Evolutionary conservation across 2,329 filamentous ascomycete species (phyloP).

Genomic region (Fusarium sp.): DNA sequence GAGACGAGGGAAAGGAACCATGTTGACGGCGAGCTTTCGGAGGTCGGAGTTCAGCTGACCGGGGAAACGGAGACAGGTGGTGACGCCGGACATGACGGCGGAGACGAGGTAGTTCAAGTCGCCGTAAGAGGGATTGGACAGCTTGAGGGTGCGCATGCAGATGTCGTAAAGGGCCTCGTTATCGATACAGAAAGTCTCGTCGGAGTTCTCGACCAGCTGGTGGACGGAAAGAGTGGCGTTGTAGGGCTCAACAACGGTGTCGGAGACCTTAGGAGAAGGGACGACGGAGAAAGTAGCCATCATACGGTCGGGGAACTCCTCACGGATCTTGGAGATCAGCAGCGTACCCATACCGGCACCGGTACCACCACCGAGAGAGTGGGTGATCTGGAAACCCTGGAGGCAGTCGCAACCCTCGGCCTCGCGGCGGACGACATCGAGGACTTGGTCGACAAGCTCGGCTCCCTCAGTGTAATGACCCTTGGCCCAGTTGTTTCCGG

Average conservation of each 20-base stretch:
- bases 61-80: slow-evolving; percentile 98
- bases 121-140: slow-evolving; percentile 97
- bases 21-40: slow-evolving; percentile 99
- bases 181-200: slow-evolving; percentile 99
- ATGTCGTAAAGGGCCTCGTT: slow-evolving; percentile 99
- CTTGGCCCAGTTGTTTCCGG: slow-evolving; percentile 99
- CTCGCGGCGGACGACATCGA: slow-evolving; percentile 98
- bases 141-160: slow-evolving; percentile 99
- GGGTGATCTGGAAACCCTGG: slow-evolving; percentile 99
- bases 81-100: slow-evolving; percentile 99
- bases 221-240: slow-evolving; percentile 99
- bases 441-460: slow-evolving; percentile 96
- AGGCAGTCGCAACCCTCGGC: slow-evolving; percentile 99
- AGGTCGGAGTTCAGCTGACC: slow-evolving; percentile 99
- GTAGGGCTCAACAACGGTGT: slow-evolving; percentile 99
- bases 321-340: slow-evolving; percentile 99
- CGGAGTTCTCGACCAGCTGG: slow-evolving; percentile 99
- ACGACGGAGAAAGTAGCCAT: slow-evolving; percentile 99
- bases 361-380: slow-evolving; percentile 99
- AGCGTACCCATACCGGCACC: slow-evolving; percentile 99
- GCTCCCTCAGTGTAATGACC: slow-evolving; percentile 99
- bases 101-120: slow-evolving; percentile 99
- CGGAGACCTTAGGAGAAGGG: slow-evolving; percentile 98
- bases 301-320: slow-evolving; percentile 99
- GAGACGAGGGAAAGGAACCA: slow-evolving; percentile 99